A percentile compares a stretch with the other conserved stretches of the same genome.
Evolutionary conservation across 345 rosid species (phyloP).

Genomic region (Aethionema arabicum): DNA sequence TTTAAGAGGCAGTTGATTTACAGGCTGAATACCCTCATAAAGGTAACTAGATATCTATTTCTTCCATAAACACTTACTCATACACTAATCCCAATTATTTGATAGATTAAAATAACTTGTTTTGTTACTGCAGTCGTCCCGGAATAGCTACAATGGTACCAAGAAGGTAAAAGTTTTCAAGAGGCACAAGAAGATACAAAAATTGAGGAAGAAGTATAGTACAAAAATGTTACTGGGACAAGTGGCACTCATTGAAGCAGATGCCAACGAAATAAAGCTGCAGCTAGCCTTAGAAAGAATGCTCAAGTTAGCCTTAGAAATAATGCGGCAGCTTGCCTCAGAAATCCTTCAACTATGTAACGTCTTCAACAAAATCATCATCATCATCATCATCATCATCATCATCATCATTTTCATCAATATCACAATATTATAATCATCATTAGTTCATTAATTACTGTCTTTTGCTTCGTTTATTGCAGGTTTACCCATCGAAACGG

Average conservation of each 20-base stretch:
- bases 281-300: slow-evolving; percentile 25
- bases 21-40: slow-evolving; percentile 61
- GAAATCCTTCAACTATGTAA: slow-evolving; percentile 22
- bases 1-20: slow-evolving; percentile 56
- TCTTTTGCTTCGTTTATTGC: slow-evolving; percentile 15
- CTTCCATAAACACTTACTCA: not conserved
- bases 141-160: no score
- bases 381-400: not conserved
- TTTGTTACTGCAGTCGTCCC: no score
- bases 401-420: not conserved
- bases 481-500: slow-evolving; percentile 16
- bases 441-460: not conserved
- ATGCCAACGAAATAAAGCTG: no score
- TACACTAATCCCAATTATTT: not conserved
- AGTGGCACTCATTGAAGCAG: slow-evolving; percentile 45
- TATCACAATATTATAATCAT: no score
- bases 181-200: no score
- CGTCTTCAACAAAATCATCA: not conserved
- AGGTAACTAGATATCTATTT: slow-evolving; percentile 40
- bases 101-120: no score
- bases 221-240: slow-evolving; percentile 7
- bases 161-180: no score
- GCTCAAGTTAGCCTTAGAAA: slow-evolving; percentile 49
- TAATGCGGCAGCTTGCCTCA: slow-evolving; percentile 10
- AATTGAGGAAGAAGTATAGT: slow-evolving; percentile 42